Conservation (phyloP, 129 eudicot genomes). For the Rutidosis leptorrhynchoides region DNA sequence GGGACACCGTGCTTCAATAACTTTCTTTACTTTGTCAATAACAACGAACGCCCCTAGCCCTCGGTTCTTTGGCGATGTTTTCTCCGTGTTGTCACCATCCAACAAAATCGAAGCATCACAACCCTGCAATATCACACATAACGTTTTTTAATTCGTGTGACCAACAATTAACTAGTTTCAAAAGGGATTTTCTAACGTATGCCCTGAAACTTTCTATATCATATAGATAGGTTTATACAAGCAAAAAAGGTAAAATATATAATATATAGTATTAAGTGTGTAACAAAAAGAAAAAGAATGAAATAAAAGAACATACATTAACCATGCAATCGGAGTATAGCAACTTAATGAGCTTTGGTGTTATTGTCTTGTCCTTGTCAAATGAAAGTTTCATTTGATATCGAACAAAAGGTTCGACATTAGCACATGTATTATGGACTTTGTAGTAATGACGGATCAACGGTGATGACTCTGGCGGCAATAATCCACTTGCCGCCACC, state of each 20-base stretch:
- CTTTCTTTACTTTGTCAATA: constrained; percentile 65
- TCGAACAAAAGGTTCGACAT: constrained; percentile 55
- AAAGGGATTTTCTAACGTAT: neutral
- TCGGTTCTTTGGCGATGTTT: constrained; percentile 53
- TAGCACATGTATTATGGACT: constrained; percentile 63
- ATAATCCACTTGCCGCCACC: constrained; percentile 40
- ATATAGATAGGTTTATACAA: neutral
- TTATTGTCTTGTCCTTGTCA: constrained; percentile 44
- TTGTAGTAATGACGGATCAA: constrained; percentile 68
- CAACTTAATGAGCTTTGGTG: constrained; percentile 72
- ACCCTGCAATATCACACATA: constrained; percentile 43
- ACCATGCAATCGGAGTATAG: constrained; percentile 92
- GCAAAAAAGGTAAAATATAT: neutral
- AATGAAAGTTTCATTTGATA: constrained; percentile 46
- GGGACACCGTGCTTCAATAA: constrained; percentile 63
- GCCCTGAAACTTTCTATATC: neutral
- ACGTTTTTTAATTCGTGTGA: neutral
- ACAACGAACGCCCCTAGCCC: constrained; percentile 52
- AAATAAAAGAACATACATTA: constrained; percentile 48
- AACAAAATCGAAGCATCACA: constrained; percentile 86
- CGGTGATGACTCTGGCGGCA: constrained; percentile 49
- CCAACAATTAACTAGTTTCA: too few species aligned
- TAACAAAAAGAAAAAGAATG: neutral
- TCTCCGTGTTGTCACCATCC: constrained; percentile 65
- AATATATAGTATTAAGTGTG: neutral